Percentiles rank a stretch among this genome's conserved stretches.
Evolutionary conservation across 2,329 filamentous ascomycete species (phyloP).

Genomic region (Myriosclerotinia duriaeana): DNA sequence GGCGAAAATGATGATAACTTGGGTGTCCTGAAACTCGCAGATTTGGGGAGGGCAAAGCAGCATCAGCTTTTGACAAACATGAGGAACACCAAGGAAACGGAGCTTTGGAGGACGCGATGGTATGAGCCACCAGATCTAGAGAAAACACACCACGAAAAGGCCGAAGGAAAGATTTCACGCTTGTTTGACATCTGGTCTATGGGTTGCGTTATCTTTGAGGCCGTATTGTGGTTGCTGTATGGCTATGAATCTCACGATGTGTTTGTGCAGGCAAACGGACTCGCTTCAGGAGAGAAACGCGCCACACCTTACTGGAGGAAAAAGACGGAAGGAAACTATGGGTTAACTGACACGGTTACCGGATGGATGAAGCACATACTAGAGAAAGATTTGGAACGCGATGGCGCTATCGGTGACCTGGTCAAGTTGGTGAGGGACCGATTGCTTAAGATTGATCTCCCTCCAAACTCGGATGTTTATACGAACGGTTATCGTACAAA

Average conservation of each 20-base stretch:
- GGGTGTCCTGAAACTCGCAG: constrained; percentile 5
- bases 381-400: not conserved
- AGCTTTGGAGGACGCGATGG: constrained; percentile 11
- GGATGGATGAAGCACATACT: not conserved
- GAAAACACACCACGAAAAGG: not conserved
- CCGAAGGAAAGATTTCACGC: not conserved
- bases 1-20: not conserved
- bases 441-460: not conserved
- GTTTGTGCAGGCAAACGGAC: not conserved
- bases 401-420: not conserved
- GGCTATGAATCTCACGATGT: not conserved
- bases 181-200: constrained; percentile 17
- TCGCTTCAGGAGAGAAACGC: not conserved
- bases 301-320: constrained; percentile 3
- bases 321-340: not conserved
- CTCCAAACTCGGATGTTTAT: not conserved
- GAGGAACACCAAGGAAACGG: not conserved
- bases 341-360: not conserved
- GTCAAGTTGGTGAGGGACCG: not conserved
- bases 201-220: constrained; percentile 11
- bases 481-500: not conserved
- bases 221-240: constrained; percentile 12
- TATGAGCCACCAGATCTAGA: constrained; percentile 8
- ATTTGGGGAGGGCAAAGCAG: constrained; percentile 15
- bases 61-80: constrained; percentile 8